Evolutionary conservation across 2,329 filamentous ascomycete genomes (phyloP).

Genomic region (Calonectria leucothoes): DNA sequence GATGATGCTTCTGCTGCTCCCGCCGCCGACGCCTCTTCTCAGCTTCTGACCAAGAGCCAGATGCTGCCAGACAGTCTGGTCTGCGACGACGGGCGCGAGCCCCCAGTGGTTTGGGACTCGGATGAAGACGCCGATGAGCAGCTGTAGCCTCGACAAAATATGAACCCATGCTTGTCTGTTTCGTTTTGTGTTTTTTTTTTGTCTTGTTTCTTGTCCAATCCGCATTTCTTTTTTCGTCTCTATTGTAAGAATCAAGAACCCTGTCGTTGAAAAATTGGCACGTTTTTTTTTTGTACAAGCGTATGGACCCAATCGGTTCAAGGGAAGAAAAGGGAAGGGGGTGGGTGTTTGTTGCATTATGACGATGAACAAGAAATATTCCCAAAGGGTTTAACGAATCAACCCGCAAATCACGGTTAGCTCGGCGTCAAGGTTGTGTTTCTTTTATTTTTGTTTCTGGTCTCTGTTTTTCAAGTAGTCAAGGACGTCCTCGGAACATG

Average conservation of each 20-base stretch:
- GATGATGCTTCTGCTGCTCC: slow-evolving; percentile 25
- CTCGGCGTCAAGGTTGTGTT: slow-evolving; percentile 6
- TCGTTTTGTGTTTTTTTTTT: not conserved
- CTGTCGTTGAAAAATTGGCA: not conserved
- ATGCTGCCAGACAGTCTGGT: slow-evolving; percentile 62
- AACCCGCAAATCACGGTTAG: not conserved
- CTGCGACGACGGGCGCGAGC: slow-evolving; percentile 47
- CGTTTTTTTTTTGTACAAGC: no score
- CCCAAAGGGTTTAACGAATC: not conserved
- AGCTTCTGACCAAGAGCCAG: slow-evolving; percentile 64
- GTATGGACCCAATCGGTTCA: not conserved
- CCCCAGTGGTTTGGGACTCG: slow-evolving; percentile 52
- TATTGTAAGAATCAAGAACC: not conserved
- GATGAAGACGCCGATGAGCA: slow-evolving; percentile 43
- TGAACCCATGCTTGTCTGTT: not conserved
- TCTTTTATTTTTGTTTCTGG: no score
- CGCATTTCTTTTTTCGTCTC: not conserved
- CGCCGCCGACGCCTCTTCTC: slow-evolving; percentile 48
- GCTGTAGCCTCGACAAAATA: slow-evolving; percentile 25
- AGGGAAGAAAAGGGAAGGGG: no score
- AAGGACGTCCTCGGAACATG: not conserved
- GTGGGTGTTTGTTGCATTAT: not conserved
- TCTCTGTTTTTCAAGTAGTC: not conserved
- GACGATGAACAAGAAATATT: not conserved
- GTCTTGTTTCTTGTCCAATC: not conserved